Evolutionary conservation across 768 basidiomycete species (phyloP).

Genomic region (Suillus luteus): DNA sequence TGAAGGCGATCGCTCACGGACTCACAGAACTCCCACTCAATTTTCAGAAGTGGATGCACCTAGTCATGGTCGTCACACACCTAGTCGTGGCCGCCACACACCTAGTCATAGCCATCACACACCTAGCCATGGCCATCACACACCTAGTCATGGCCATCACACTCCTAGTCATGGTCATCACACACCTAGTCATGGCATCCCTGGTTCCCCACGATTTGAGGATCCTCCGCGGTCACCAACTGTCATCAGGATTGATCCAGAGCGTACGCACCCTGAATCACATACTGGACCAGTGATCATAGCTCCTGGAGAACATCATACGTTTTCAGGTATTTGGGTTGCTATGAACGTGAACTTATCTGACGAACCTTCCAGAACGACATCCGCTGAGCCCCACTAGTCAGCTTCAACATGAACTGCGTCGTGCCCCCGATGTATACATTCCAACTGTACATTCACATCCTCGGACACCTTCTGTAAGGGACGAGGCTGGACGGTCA

Average conservation of each 20-base stretch:
- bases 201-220: constrained; percentile 13
- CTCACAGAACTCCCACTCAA: constrained; percentile 11
- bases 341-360: neutral
- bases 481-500: neutral
- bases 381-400: constrained; percentile 15
- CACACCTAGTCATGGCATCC: neutral
- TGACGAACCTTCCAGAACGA: constrained; percentile 18
- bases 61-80: constrained; percentile 3
- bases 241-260: constrained; percentile 30
- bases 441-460: constrained; percentile 14
- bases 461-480: neutral
- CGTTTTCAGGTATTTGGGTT: constrained; percentile 20
- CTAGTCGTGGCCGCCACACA: constrained; percentile 2
- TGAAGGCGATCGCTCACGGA: constrained; percentile 18
- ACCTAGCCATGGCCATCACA: constrained; percentile 3
- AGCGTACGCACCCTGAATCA: neutral
- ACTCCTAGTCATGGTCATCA: constrained; percentile 4
- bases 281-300: constrained; percentile 1
- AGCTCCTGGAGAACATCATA: constrained; percentile 1
- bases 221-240: constrained; percentile 28
- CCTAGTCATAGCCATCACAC: constrained; percentile 7
- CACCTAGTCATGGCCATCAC: constrained; percentile 5
- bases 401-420: constrained; percentile 12
- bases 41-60: constrained; percentile 16
- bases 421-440: constrained; percentile 13